Evolutionary conservation across 495 filamentous ascomycete species (phyloP), one percentile per base, ranked within the genome.

Genomic region (Penicillium turbatum): DNA sequence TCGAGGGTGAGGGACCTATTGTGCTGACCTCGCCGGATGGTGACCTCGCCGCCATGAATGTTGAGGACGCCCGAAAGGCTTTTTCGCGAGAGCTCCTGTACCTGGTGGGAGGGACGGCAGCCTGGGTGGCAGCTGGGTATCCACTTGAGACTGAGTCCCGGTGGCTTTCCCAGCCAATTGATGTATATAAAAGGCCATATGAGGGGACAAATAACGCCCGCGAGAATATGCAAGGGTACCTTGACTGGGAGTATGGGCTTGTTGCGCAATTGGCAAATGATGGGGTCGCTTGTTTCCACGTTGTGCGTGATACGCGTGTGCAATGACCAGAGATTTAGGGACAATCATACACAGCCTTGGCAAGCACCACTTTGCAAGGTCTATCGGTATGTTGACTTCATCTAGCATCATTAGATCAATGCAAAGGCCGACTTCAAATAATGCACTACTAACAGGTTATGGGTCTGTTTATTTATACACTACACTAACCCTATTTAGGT

Each of bases 41-140:
- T 21, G 59, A 65, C 26, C 40, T 75, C 19, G 63, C 70, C 2
- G 76, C 70, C 6, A 59, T 73, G 29, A 74, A 75, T 42, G 51
- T 78, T 12, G 44, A 61, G 2, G 21, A 51, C 17, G 57, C 36
- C 15, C 54, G 45, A 0, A 24, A 46, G 6, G 11, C 35, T 13
- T 5, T 50, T 5, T 48, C 55, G 6, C 57, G 55, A 37, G 27
- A 56, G 13, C 21, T 66, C 0, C 13, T 59, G 0, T 64, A 61
- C 43, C 19, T 66, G 11, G 35, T 29, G 0, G 63, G 63, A 11
- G 63, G 63, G 13, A 66, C 63, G 19, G 38, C 41, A 15, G 60
- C 61, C 1, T 66, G 63, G 63, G 38, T 54, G n/a, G 55, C 44
- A 27, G 45, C 57, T 15, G 61, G 55, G 1, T 10, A 55, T 46